Percentiles rank a stretch among this genome's conserved stretches.
Evolutionary conservation across 1,284 basidiomycete species (phyloP).

Genomic region (Boletellus deceptivus): DNA sequence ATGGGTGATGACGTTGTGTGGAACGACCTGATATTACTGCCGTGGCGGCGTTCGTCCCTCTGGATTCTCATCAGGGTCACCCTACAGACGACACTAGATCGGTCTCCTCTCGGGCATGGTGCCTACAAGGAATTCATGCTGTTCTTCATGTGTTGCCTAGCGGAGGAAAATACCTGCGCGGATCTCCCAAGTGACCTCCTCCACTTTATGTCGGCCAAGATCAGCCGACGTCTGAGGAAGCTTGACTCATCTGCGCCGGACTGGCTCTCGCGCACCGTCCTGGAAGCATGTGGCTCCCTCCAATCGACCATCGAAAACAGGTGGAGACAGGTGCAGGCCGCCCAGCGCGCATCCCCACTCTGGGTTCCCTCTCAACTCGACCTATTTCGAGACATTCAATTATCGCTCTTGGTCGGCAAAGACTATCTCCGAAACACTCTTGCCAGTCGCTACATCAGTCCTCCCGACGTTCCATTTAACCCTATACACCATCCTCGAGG

Average conservation of each 20-base stretch:
- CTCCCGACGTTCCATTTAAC: conserved; percentile 9
- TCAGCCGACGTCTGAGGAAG: conserved; percentile 23
- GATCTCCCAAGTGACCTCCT: conserved; percentile 34
- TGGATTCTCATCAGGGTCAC: conserved; percentile 35
- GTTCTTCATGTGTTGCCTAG: conserved; percentile 35
- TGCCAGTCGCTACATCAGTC: not conserved
- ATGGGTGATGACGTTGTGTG: conserved; percentile 34
- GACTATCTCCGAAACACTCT: conserved; percentile 23
- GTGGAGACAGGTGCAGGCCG: not conserved
- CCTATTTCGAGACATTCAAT: conserved; percentile 25
- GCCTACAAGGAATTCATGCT: conserved; percentile 10
- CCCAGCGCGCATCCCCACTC: conserved; percentile 11
- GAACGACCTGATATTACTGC: conserved; percentile 17
- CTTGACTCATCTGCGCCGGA: conserved; percentile 16
- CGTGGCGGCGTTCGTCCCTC: conserved; percentile 36
- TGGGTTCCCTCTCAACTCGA: conserved; percentile 29
- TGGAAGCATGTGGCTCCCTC: not conserved
- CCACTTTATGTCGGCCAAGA: not conserved
- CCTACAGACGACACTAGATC: conserved; percentile 40
- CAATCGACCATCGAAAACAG: conserved; percentile 1
- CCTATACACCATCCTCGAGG: conserved; percentile 7
- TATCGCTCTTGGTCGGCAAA: conserved; percentile 30
- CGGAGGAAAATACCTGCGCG: conserved; percentile 19
- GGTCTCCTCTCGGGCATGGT: conserved; percentile 8
- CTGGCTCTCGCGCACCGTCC: conserved; percentile 1